A percentile compares a stretch with the other conserved stretches of the same genome.
phyloP scores from a whole-genome alignment of 2,329 filamentous ascomycete genomes.

The Microcyclospora pomicola region DNA sequence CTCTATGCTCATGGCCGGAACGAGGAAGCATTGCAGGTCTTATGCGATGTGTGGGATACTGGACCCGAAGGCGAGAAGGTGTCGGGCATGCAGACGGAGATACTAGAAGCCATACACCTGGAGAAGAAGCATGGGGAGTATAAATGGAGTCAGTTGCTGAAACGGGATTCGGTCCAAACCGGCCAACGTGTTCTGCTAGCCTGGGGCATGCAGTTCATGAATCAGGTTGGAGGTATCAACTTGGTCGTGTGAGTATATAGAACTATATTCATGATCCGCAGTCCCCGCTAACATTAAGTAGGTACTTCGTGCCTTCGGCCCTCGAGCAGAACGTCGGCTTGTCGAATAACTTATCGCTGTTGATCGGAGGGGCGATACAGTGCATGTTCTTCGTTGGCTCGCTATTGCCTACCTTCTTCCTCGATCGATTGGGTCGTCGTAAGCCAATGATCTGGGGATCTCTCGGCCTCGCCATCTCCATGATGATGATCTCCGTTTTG shows the following conservation, averaged over 20 bases:
- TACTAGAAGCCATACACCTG: constrained; percentile 23
- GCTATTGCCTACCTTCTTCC: constrained; percentile 33
- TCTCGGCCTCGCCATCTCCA: constrained; percentile 22
- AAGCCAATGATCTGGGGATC: constrained; percentile 24
- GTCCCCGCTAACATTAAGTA: constrained; percentile 2
- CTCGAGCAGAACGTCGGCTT: constrained; percentile 35
- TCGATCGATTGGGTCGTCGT: constrained; percentile 28
- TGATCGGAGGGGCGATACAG: constrained; percentile 34
- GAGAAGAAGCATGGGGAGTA: constrained; percentile 27
- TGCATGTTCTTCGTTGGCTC: constrained; percentile 29
- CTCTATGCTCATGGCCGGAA: constrained; percentile 22
- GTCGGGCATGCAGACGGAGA: constrained; percentile 19
- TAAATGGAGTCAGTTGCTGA: constrained; percentile 26
- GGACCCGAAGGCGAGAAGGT: constrained; percentile 17
- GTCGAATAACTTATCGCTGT: constrained; percentile 28
- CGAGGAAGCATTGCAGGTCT: constrained; percentile 21
- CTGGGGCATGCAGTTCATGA: constrained; percentile 29
- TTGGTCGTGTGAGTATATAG: constrained; percentile 22
- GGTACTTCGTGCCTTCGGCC: constrained; percentile 32
- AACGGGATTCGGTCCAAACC: constrained; percentile 27
- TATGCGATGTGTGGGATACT: constrained; percentile 22
- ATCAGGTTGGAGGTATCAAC: constrained; percentile 27
- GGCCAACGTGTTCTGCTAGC: constrained; percentile 26
- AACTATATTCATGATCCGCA: not conserved
- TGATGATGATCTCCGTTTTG: constrained; percentile 28